Base-by-base conservation (phyloP, 495 filamentous ascomycete species). In the Hypoxylon perforatum region DNA sequence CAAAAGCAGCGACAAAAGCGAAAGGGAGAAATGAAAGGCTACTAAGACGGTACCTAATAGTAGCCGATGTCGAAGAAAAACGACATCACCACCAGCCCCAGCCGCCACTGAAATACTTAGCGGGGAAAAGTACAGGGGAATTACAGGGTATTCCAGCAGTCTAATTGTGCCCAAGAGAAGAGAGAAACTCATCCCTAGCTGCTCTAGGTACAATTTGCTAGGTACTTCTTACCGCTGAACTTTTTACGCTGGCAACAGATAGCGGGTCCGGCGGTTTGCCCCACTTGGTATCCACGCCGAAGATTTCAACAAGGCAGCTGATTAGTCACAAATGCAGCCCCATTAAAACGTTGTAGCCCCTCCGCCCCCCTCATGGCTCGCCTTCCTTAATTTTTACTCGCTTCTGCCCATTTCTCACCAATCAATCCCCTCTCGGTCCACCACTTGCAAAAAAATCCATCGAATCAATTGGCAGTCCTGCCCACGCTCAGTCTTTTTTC, bases 381-480 rank as follows among this genome's bases (percentile, higher is more conserved):
- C 55, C 51, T 74, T 69, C 69, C 60, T 64, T 44, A 57, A 65
- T 65, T 70, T 72, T 74, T 67, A 71, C 71, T 73, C 61, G 71
- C 58, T 38, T 64, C 62, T 74, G 56, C 56, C 62, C 55, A 67
- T 62, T 72, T 72, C 58, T 74, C 72, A 72, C 72, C 72, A 74
- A 74, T 74, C 72, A 74, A 68, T 68, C 72, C 62, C 65, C 65
- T 69, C 72, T 74, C 60, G 72, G 65, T 74, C 72, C 69, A 72
- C 72, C 72, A 70, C 65, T 72, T 67, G 39, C 61, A 49, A 47
- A 65, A 70, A 65, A 72, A 67, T 65, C 45, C 63, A 68, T 74
- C 72, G 72, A 74, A 74, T 74, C 72, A 74, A 59, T 74, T 72
- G 72, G 60, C 69, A 42, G 61, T 58, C 61, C 25, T 28, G 54